phyloP scores from a whole-genome alignment of 495 filamentous ascomycete genomes.

The Pyronema omphalodes region DNA sequence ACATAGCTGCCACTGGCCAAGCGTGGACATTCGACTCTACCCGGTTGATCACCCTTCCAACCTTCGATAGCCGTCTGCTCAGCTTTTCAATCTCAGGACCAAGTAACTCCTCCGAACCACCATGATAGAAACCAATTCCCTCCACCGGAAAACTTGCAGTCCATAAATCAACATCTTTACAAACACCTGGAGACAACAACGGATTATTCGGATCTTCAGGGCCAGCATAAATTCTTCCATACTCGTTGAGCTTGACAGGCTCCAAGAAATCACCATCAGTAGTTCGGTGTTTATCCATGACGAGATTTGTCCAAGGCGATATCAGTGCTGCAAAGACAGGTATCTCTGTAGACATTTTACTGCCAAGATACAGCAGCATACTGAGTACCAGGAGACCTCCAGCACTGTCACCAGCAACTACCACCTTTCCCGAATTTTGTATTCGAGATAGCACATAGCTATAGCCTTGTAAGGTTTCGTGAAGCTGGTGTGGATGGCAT shows the following conservation, averaged over 20 bases:
- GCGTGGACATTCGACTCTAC: conserved; percentile 52
- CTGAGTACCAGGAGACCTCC: conserved; percentile 50
- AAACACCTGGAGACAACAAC: conserved; percentile 47
- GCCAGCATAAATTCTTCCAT: conserved; percentile 47
- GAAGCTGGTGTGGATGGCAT: conserved; percentile 47
- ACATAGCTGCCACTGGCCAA: conserved; percentile 58
- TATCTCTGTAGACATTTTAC: conserved; percentile 24
- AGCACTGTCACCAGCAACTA: conserved; percentile 55
- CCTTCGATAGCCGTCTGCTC: conserved; percentile 30
- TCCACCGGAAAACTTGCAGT: conserved; percentile 35
- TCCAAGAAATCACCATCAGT: conserved; percentile 32
- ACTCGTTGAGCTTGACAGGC: conserved; percentile 35
- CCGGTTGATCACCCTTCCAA: conserved; percentile 30
- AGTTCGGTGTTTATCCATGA: conserved; percentile 36
- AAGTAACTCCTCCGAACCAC: conserved; percentile 56
- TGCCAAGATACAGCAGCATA: conserved; percentile 41
- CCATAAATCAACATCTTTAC: conserved; percentile 46
- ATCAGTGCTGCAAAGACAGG: conserved; percentile 37
- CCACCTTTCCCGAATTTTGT: conserved; percentile 38
- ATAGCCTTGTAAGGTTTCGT: conserved; percentile 47
- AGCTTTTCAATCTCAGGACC: conserved; percentile 41
- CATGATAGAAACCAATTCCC: conserved; percentile 47
- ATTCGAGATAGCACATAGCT: conserved; percentile 38
- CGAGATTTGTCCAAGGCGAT: conserved; percentile 43
- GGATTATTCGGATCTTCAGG: conserved; percentile 32